Base-by-base conservation (phyloP, 768 basidiomycete genomes). In the Rhizopogon vulgaris region DNA sequence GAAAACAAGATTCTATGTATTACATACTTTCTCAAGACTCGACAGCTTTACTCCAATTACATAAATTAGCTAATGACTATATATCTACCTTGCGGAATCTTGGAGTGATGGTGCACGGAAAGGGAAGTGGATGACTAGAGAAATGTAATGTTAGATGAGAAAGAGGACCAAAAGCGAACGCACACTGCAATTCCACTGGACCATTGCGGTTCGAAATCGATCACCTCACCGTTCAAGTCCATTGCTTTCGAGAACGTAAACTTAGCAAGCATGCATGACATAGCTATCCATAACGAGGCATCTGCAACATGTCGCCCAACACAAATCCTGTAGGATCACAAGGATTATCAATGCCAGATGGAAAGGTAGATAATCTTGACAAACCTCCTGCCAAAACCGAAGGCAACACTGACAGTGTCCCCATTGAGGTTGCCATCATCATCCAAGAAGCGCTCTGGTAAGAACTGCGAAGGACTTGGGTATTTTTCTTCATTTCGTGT, bases 401-500 rank as follows among this genome's bases (percentile, higher is more conserved):
- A 68, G 7, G 41, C 52, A 9, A 54, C 53, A 14, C 25, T 34
- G 14, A 55, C 27, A 3, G 62, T 59, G 38, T 70, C 64, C 10
- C 48, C 41, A 54, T 48, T 67, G 42, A 52, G 55, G 12, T 61
- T 52, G 6, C 61, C 63, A n/a, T 57, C 41, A 15, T 32, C 30
- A 17, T 58, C 49, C 14, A 67, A 52, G 51, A 67, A 66, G 2
- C 69, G 67, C 28, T 65, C 62, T 5, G 71, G 71, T 24, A 56
- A 54, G 55, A 71, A 71, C n/a, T 46, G 58, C 42, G 54, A 61
- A 0, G 71, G 69, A 30, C 61, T 51, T 3, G 67, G 67, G 49
- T 71, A 73, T 15, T 55, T 51, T 15, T 52, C 51, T n/a, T 60
- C 59, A 53, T 73, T 65, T 18, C 62, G 70, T 4, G 68, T 52